These are phyloP conservation scores for Phytomonas serpens DNA, from an alignment of 208 protist species.

Conservation along the genomic window DNA sequence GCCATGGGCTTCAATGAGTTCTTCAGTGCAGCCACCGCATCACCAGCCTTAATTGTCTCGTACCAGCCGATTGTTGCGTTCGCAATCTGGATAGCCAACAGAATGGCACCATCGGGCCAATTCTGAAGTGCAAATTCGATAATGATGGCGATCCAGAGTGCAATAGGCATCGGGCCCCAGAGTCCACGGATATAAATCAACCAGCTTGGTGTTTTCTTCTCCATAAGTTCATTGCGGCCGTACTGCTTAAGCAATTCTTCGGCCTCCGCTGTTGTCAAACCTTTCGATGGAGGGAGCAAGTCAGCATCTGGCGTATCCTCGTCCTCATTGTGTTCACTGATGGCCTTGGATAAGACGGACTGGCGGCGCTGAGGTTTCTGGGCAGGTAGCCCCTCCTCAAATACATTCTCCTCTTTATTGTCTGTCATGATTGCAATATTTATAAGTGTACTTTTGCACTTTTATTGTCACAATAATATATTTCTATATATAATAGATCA, in stretches of 20 bases:
- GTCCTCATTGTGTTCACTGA: conserved; percentile 53
- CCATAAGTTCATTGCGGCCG: conserved; percentile 66
- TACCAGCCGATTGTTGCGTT: conserved; percentile 85
- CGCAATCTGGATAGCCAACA: conserved; percentile 77
- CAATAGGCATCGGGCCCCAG: conserved; percentile 81
- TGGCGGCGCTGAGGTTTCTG: conserved; percentile 57
- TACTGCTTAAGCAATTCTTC: conserved; percentile 54
- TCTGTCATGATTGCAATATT: neutral
- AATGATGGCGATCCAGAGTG: conserved; percentile 86
- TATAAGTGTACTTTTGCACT: neutral
- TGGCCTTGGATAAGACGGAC: conserved; percentile 68
- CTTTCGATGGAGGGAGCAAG: conserved; percentile 49
- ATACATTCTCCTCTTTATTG: neutral
- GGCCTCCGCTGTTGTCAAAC: conserved; percentile 54
- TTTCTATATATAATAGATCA: neutral
- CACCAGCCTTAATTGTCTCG: conserved; percentile 90
- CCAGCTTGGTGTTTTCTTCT: conserved; percentile 72
- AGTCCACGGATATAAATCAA: conserved; percentile 71
- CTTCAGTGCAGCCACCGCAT: conserved; percentile 90
- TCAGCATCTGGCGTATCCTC: conserved; percentile 14
- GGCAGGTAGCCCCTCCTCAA: conserved; percentile 27
- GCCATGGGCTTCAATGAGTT: conserved; percentile 75
- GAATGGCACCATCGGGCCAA: conserved; percentile 78
- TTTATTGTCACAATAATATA: conserved; percentile 5
- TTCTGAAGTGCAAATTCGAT: conserved; percentile 86